Conservation (phyloP, 768 basidiomycete species). For the Pulveroboletus sp. region DNA sequence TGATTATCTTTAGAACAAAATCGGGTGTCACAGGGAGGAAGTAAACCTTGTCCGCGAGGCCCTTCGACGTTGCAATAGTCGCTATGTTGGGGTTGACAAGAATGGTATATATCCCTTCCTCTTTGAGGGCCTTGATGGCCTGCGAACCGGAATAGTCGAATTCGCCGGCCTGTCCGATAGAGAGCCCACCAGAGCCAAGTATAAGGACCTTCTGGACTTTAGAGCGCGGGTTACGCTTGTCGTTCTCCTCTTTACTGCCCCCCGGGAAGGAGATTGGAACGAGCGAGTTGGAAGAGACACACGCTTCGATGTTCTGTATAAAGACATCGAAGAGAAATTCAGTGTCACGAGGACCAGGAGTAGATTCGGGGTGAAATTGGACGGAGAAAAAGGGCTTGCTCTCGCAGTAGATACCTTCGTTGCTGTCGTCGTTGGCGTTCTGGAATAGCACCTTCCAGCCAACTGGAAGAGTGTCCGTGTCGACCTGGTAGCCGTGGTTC, state of each 20-base stretch:
- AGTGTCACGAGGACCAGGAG: conserved; percentile 94
- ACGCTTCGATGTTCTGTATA: conserved; percentile 80
- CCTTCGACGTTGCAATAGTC: conserved; percentile 95
- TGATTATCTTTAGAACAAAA: conserved; percentile 96
- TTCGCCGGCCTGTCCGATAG: conserved; percentile 98
- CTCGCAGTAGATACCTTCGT: conserved; percentile 94
- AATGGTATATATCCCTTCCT: conserved; percentile 98
- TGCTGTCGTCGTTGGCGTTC: conserved; percentile 96
- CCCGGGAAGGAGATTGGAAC: conserved; percentile 68
- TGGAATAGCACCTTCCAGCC: conserved; percentile 94
- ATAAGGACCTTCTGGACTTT: conserved; percentile 93
- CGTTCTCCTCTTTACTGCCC: conserved; percentile 81
- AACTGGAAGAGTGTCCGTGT: conserved; percentile 66
- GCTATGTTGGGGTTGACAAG: conserved; percentile 99
- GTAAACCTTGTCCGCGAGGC: conserved; percentile 98
- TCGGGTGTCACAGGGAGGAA: conserved; percentile 98
- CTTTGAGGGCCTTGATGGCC: conserved; percentile 98
- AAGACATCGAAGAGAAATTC: conserved; percentile 99
- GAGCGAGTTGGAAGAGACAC: conserved; percentile 51
- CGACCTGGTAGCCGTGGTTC: conserved; percentile 97
- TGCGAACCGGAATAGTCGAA: conserved; percentile 99
- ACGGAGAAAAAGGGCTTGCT: conserved; percentile 97
- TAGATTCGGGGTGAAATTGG: conserved; percentile 98
- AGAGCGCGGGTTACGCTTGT: conserved; percentile 61
- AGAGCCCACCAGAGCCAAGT: conserved; percentile 94